Conservation (phyloP, 495 filamentous ascomycete genomes). For the Bryoglossum gracile region DNA sequence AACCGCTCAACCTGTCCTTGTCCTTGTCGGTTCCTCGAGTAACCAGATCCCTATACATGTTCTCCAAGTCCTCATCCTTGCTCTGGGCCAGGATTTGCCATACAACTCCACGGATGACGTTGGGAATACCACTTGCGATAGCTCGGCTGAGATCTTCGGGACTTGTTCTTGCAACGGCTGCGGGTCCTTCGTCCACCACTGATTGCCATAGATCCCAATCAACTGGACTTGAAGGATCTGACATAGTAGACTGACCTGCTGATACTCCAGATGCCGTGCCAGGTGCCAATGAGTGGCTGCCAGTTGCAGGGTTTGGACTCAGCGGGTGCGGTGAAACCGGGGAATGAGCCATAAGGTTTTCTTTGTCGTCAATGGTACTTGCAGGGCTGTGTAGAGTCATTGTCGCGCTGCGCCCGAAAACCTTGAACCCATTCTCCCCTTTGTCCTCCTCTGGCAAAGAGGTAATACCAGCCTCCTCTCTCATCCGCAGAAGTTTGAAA, state of each 20-base stretch:
- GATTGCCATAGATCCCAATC: slow-evolving; percentile 98
- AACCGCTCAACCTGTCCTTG: slow-evolving; percentile 48
- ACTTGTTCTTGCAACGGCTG: slow-evolving; percentile 75
- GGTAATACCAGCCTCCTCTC: slow-evolving; percentile 63
- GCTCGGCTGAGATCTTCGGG: slow-evolving; percentile 82
- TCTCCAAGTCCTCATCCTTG: slow-evolving; percentile 82
- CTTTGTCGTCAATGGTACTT: slow-evolving; percentile 50
- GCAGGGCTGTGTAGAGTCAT: slow-evolving; percentile 46
- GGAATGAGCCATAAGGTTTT: slow-evolving; percentile 37
- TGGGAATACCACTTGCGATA: slow-evolving; percentile 89
- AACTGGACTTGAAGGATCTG: slow-evolving; percentile 55
- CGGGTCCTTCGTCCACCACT: slow-evolving; percentile 87
- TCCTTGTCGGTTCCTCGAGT: slow-evolving; percentile 74
- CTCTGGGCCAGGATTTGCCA: slow-evolving; percentile 97
- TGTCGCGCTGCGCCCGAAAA: slow-evolving; percentile 40
- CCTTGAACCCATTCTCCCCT: slow-evolving; percentile 31
- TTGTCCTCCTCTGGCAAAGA: slow-evolving; percentile 43
- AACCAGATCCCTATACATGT: slow-evolving; percentile 78
- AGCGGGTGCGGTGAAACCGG: slow-evolving; percentile 43
- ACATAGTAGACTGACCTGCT: slow-evolving; percentile 57
- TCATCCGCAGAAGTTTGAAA: slow-evolving; percentile 76
- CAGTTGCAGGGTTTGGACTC: slow-evolving; percentile 42
- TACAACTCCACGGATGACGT: slow-evolving; percentile 88
- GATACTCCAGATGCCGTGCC: slow-evolving; percentile 75
- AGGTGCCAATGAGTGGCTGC: slow-evolving; percentile 61